Evolutionary conservation across 2,329 filamentous ascomycete species (phyloP).

Genomic region (Penicillium sp.): DNA sequence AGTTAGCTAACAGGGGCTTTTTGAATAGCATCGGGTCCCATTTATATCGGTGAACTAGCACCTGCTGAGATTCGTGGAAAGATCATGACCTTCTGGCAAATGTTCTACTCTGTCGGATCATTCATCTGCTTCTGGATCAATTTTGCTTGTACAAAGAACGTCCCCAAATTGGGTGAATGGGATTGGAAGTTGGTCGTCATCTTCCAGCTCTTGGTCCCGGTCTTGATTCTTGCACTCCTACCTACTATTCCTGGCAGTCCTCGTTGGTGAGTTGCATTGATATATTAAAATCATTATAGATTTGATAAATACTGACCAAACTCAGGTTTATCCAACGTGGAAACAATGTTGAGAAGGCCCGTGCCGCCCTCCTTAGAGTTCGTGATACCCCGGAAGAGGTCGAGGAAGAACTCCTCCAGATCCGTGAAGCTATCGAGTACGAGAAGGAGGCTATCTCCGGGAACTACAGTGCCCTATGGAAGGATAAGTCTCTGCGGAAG

Average conservation of each 20-base stretch:
- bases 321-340: conserved; percentile 59
- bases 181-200: conserved; percentile 75
- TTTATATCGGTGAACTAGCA: conserved; percentile 72
- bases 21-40: conserved; percentile 63
- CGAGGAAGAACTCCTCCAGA: conserved; percentile 67
- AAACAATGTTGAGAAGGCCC: conserved; percentile 64
- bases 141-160: conserved; percentile 64
- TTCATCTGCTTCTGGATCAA: conserved; percentile 71
- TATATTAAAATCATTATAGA: too few relatives aligned
- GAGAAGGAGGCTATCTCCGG: conserved; percentile 70
- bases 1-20: conserved; percentile 8
- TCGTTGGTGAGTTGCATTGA: conserved; percentile 56
- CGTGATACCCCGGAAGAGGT: conserved; percentile 68
- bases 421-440: conserved; percentile 71
- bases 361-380: conserved; percentile 61
- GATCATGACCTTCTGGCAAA: conserved; percentile 73
- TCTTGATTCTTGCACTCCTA: conserved; percentile 64
- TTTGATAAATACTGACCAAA: conserved; percentile 13
- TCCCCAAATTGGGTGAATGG: conserved; percentile 65
- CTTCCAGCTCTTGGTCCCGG: conserved; percentile 71
- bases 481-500: conserved; percentile 70
- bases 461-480: conserved; percentile 69
- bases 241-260: conserved; percentile 71
- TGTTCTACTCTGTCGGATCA: conserved; percentile 68
- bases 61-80: conserved; percentile 67